Evolutionary conservation across 768 basidiomycete genomes (phyloP), one percentile per base, ranked within the genome.

Genomic region (Saitozyma sp.): DNA sequence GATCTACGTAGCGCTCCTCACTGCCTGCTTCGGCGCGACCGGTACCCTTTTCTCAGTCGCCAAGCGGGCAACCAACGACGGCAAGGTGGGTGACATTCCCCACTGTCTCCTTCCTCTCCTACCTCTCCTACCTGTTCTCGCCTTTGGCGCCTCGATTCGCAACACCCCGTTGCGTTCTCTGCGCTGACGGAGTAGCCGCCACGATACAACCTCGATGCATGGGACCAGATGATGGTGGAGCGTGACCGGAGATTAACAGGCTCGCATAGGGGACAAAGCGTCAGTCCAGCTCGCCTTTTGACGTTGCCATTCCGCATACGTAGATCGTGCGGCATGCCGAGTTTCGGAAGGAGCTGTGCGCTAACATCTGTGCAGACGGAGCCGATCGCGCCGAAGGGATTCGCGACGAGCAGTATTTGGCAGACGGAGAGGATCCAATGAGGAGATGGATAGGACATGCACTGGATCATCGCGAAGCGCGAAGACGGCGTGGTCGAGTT

Each of bases 201-300:
- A 40, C 86, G 95, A 54, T 94, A 93, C 74, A 84, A 86, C 56
- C 75, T 95, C 41, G 95, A 97, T 74, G 80, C 84, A 19, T 98
- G 92, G 92, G 95, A 98, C 65, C 85, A 89, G 57, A 91, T 90
- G 89, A 91, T 98, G 92, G 92, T 97, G 88, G 86, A 87, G 73
- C 84, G 95, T 59, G 95, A 98, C 82, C 83, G 85, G 74, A 84
- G 90, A 66, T 79, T 98, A 74, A 96, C 93, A 2, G 95, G 95
- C 11, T 89, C 90, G 75, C 72, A 81, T 71, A 85, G 95, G 67
- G 92, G 92, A 58, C 95, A 97, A 78, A 84, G 84, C 77, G 94
- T 94, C 78, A 73, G 91, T 82, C 52, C 10, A 54, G 14, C 19
- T 17, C 58, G 5, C 43, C 38, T 39, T 41, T 13, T 29, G 19